These are phyloP conservation scores for Chlamydomonas sphaeroides DNA, from an alignment of 139 green algal genomes.

Conservation along the genomic window DNA sequence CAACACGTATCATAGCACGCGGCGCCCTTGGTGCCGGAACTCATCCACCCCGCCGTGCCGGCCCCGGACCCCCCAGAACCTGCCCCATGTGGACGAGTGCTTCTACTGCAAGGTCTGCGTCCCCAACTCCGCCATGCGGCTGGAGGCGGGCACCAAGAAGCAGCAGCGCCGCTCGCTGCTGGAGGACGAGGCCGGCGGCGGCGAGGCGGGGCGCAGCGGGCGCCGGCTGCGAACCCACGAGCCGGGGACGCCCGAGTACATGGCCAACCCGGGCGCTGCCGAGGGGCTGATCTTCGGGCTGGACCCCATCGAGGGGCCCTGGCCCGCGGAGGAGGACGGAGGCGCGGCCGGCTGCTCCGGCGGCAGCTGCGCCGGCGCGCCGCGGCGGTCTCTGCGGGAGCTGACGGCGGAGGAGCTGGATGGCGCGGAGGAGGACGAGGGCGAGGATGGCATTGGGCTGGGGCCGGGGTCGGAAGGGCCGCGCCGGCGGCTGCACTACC, in stretches of 20 bases:
- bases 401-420: not conserved
- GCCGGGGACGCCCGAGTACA: too few relatives aligned
- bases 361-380: too few relatives aligned
- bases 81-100: constrained; percentile 51
- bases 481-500: not conserved
- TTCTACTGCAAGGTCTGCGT: constrained; percentile 47
- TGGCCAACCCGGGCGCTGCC: constrained; percentile 10
- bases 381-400: not conserved
- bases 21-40: too few relatives aligned
- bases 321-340: not conserved
- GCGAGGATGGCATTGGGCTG: not conserved
- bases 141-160: not conserved
- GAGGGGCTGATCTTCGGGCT: constrained; percentile 37
- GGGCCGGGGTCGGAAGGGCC: not conserved
- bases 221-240: not conserved
- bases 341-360: not conserved
- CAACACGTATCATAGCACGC: too few relatives aligned
- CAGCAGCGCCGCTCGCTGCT: not conserved
- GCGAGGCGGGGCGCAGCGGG: not conserved
- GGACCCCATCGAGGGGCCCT: not conserved
- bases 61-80: constrained; percentile 13
- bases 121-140: constrained; percentile 17
- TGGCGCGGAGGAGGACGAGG: not conserved
- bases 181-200: not conserved
- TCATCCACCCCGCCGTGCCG: not conserved